phyloP scores from a whole-genome alignment of 2,329 filamentous ascomycete species.

The Talaromyces sp. region DNA sequence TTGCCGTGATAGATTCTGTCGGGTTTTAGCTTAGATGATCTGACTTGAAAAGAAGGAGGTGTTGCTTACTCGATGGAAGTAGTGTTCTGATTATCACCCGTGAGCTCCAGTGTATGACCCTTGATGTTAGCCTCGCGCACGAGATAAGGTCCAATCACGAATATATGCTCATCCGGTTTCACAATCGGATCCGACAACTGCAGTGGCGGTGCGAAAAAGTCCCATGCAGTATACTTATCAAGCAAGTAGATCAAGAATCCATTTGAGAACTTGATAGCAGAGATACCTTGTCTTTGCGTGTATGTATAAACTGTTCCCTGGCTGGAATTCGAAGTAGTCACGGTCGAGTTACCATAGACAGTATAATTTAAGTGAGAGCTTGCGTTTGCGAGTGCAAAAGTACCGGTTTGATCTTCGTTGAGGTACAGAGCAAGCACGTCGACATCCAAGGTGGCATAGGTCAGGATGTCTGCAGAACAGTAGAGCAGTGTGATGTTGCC shows the following conservation, averaged over 20 bases:
- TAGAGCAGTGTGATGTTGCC: constrained; percentile 50
- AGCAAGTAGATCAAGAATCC: constrained; percentile 52
- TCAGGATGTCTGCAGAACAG: constrained; percentile 50
- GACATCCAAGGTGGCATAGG: constrained; percentile 41
- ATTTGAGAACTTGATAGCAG: constrained; percentile 49
- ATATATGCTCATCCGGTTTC: constrained; percentile 45
- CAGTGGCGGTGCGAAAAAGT: constrained; percentile 54
- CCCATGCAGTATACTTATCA: constrained; percentile 53
- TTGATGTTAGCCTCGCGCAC: constrained; percentile 41
- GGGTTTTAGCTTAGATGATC: not conserved
- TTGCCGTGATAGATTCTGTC: constrained; percentile 40
- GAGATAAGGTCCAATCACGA: constrained; percentile 46
- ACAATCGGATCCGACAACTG: constrained; percentile 45
- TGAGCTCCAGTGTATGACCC: constrained; percentile 33
- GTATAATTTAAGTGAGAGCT: constrained; percentile 36
- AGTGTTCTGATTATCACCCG: constrained; percentile 41
- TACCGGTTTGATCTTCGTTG: constrained; percentile 47
- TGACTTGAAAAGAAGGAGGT: not conserved
- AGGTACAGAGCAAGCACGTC: constrained; percentile 51
- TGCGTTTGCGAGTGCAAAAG: constrained; percentile 48
- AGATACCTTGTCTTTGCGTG: constrained; percentile 46
- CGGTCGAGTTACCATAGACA: constrained; percentile 39
- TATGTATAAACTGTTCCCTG: constrained; percentile 43
- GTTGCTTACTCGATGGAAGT: constrained; percentile 38
- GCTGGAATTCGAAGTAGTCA: constrained; percentile 30